Evolutionary conservation across 257 asterid species (phyloP), one percentile per base, ranked within the genome.

Genomic region (Penstemon davidsonii): DNA sequence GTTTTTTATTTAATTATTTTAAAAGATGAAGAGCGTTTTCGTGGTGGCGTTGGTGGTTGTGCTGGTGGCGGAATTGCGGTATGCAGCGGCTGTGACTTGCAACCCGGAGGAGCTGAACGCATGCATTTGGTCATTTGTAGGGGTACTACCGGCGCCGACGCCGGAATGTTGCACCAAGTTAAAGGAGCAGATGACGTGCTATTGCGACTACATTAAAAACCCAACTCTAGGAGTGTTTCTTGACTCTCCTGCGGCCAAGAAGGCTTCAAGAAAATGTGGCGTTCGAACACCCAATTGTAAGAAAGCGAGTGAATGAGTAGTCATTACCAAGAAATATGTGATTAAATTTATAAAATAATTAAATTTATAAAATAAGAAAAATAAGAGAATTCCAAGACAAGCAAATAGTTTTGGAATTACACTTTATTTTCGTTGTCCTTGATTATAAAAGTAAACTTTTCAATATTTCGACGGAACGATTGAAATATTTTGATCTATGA

Each of bases 141-240:
- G 64, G 38, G 33, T 25, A 25, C n/a, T 53, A 2, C 1, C 12
- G 49, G 0, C 66, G 4, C 86, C 86, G 9, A 62, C 86, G 11
- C 0, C 18, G 0, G 47, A 5, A 0, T 83, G 84, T 40, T 83
- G 88, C 73, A 7, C 1, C 4, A 73, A 73, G 69, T 68, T 83
- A 40, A 72, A 58, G 71, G 82, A 75, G 49, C 83, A 80, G 64
- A 50, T 18, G 69, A 73, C 84, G 3, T 83, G 88, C 66, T 60
- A 63, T 66, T 83, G 88, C 54, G 8, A 8, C n/a, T 80, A 83
- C 76, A 0, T 73, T 3, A 64, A 44, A 0, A 43, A 83, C 75
- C 84, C 88, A 0, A 7, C 0, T 0, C 55, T 63, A 42, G 11
- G 7, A 58, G 66, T 40, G 0, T 73, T 46, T 71, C 3, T 83